These are phyloP conservation scores for Malassezia arunalokei DNA, from an alignment of 1,284 basidiomycete genomes.

Conservation along the genomic window DNA sequence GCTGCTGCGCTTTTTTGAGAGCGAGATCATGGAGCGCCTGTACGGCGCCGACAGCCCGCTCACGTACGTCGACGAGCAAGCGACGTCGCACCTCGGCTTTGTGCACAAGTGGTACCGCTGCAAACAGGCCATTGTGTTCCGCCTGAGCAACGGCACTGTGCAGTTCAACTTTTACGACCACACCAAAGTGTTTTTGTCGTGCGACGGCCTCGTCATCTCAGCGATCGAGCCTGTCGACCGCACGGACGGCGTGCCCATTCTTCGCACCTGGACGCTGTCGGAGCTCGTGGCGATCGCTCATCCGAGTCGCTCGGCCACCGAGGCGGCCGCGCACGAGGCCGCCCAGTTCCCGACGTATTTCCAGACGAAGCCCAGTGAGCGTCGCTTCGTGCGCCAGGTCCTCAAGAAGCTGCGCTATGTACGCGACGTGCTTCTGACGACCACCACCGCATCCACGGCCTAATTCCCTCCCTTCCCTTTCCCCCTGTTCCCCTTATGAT, in stretches of 20 bases:
- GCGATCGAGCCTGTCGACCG: conserved; percentile 54
- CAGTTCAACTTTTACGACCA: conserved; percentile 99
- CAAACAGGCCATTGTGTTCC: conserved; percentile 93
- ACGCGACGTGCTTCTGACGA: conserved; percentile 19
- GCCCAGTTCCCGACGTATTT: conserved; percentile 8
- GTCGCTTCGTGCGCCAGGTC: conserved; percentile 20
- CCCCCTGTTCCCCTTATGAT: not conserved
- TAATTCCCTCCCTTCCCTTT: not conserved
- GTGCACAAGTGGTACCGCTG: conserved; percentile 88
- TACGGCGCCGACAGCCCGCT: conserved; percentile 57
- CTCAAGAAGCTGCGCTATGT: conserved; percentile 24
- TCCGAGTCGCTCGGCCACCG: conserved; percentile 23
- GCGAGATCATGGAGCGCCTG: conserved; percentile 41
- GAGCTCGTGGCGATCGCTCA: conserved; percentile 60
- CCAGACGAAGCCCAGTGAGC: conserved; percentile 22
- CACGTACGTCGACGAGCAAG: conserved; percentile 67
- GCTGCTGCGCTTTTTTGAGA: conserved; percentile 39
- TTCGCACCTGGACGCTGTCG: conserved; percentile 63
- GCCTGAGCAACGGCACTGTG: conserved; percentile 79
- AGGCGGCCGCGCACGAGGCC: conserved; percentile 13
- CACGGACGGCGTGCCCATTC: conserved; percentile 64
- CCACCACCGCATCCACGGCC: conserved; percentile 1
- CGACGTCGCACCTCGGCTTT: conserved; percentile 75
- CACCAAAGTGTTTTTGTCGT: conserved; percentile 79
- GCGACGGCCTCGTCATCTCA: conserved; percentile 63